Conservation (phyloP, 768 basidiomycete species). For the Cubamyces lactineus region DNA sequence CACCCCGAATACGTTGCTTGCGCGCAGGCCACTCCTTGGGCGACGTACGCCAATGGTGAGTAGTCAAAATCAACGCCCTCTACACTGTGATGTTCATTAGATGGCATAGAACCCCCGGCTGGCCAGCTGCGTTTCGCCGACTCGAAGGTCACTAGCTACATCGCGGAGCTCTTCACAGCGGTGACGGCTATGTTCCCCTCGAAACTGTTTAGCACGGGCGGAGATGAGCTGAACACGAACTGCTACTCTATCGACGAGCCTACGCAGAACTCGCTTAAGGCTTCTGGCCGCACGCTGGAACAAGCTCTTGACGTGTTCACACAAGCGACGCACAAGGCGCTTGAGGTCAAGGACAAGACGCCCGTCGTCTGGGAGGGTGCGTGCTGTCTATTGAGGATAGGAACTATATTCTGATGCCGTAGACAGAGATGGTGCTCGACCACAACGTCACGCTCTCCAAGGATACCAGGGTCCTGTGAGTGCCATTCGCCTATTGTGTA, state of each 20-base stretch:
- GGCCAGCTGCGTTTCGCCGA: constrained; percentile 51
- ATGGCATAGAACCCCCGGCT: constrained; percentile 47
- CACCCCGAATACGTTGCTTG: constrained; percentile 53
- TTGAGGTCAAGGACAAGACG: constrained; percentile 45
- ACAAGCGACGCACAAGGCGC: constrained; percentile 36
- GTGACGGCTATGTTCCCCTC: constrained; percentile 37
- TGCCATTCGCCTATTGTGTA: neutral
- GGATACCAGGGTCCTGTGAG: constrained; percentile 58
- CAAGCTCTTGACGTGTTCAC: constrained; percentile 46
- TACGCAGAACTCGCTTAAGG: constrained; percentile 38
- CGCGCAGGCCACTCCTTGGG: constrained; percentile 38
- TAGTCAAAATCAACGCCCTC: too few relatives aligned
- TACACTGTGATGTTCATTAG: neutral
- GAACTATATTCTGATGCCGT: neutral
- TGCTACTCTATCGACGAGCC: constrained; percentile 44
- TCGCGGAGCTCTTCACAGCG: constrained; percentile 37
- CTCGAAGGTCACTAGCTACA: constrained; percentile 38
- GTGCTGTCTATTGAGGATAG: neutral
- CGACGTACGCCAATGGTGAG: constrained; percentile 40
- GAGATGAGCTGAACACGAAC: constrained; percentile 49
- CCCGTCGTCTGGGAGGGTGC: constrained; percentile 52
- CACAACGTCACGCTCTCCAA: constrained; percentile 41
- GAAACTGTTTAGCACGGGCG: constrained; percentile 48
- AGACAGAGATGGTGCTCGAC: constrained; percentile 40
- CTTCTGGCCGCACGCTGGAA: constrained; percentile 39